phyloP scores from a whole-genome alignment of 2,329 filamentous ascomycete genomes.

The Cercospora zeina region DNA sequence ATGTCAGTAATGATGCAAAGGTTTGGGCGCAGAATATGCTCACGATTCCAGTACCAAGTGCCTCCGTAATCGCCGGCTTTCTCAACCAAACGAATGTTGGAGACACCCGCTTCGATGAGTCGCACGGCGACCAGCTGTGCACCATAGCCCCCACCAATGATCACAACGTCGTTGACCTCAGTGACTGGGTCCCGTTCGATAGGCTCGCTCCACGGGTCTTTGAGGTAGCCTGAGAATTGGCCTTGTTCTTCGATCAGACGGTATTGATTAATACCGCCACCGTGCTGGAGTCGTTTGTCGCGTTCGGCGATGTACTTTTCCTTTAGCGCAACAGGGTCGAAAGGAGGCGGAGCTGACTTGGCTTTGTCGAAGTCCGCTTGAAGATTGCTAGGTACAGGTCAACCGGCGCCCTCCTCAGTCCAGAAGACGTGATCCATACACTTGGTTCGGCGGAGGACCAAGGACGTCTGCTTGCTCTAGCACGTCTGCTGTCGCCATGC shows the following conservation, averaged over 20 bases:
- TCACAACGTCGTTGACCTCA: constrained; percentile 27
- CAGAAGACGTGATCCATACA: neutral
- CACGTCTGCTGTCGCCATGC: constrained; percentile 29
- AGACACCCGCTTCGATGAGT: constrained; percentile 30
- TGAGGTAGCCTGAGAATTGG: constrained; percentile 26
- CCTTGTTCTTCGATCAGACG: constrained; percentile 26
- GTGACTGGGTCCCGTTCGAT: constrained; percentile 26
- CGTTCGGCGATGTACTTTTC: constrained; percentile 29
- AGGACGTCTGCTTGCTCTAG: constrained; percentile 25
- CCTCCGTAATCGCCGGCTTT: constrained; percentile 38
- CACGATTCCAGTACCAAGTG: constrained; percentile 41
- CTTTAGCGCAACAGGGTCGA: constrained; percentile 29
- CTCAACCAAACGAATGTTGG: constrained; percentile 29
- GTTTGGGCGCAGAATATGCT: neutral
- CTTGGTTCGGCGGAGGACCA: constrained; percentile 25
- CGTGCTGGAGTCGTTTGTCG: constrained; percentile 27
- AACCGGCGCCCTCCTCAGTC: neutral
- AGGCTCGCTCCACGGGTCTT: constrained; percentile 27
- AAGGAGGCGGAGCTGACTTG: constrained; percentile 15
- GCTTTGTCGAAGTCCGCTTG: constrained; percentile 26
- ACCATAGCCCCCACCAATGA: constrained; percentile 31
- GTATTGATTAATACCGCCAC: constrained; percentile 30
- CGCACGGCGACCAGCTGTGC: constrained; percentile 29
- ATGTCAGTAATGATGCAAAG: neutral
- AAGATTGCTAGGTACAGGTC: constrained; percentile 14